Base-by-base conservation (phyloP, 257 asterid genomes). In the Echium plantagineum region DNA sequence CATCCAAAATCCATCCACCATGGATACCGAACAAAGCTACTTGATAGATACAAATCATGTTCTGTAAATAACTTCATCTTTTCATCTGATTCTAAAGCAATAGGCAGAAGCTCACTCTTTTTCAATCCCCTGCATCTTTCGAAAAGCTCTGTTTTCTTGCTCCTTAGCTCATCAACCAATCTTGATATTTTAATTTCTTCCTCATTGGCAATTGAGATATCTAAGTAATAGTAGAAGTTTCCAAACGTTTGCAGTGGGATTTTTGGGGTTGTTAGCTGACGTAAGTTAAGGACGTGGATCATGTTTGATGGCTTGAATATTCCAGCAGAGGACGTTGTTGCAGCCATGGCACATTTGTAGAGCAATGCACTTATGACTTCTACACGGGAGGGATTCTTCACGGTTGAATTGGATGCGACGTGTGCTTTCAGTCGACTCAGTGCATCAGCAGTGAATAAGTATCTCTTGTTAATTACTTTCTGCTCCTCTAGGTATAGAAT, bases 291-390 rank as follows among this genome's bases (percentile, higher is more conserved):
- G 5, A 48, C 5, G 7, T 21, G 60, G 13, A 4, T 2, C 55
- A 63, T 24, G 15, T 35, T 15, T 30, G 68, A 63, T 21, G 65
- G 64, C 15, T 48, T 57, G 20, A 18, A 47, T 2, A 22, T 16
- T 12, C 61, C 67, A 7, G 60, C 24, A 4, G 21, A 57, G 5
- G 48, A 49, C 7, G 32, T 3, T 10, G 65, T 21, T n/a, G 69
- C 64, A 4, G 60, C 67, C 55, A 30, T 24, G 4, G 60, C 60
- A 7, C 66, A 64, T 15, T 47, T 69, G 52, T 64, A 58, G 2
- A 63, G 35, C 17, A 69, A 35, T 4, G 74, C 65, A 2, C 19
- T 42, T 15, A 63, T 21, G 6, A 58, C 69, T 15, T 69, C 62
- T 2, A 52, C 57, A 9, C 62, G 51, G 1, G 46, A 63, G 20